A percentile compares a stretch with the other conserved stretches of the same genome.
phyloP scores from a whole-genome alignment of 345 rosid genomes.

The Ceriops zippeliana region DNA sequence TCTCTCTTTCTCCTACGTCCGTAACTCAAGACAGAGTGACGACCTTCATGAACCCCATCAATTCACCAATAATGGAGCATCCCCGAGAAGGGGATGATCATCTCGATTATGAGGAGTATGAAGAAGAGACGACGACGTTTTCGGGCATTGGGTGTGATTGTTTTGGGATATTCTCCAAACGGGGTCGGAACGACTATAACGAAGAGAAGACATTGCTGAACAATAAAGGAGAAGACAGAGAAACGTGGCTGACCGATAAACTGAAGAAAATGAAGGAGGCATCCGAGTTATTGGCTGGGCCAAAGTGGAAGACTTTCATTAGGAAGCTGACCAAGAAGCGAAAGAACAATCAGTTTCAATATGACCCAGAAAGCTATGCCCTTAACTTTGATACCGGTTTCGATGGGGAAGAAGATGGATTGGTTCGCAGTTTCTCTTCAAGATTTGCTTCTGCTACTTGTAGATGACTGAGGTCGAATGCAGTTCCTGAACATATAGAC shows the following conservation, averaged over 20 bases:
- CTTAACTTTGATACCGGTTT: slow-evolving; percentile 52
- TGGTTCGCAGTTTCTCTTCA: slow-evolving; percentile 31
- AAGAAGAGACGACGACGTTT: slow-evolving; percentile 1
- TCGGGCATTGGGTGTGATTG: slow-evolving; percentile 32
- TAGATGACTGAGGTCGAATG: neutral
- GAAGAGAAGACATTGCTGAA: slow-evolving; percentile 14
- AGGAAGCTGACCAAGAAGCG: slow-evolving; percentile 38
- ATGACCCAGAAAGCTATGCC: slow-evolving; percentile 54
- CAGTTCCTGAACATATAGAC: no score
- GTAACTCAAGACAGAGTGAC: slow-evolving; percentile 5
- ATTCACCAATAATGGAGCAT: slow-evolving; percentile 31
- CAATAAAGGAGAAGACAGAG: slow-evolving; percentile 5
- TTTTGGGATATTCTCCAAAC: slow-evolving; percentile 26
- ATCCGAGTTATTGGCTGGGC: slow-evolving; percentile 52
- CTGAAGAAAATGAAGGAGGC: slow-evolving; percentile 42
- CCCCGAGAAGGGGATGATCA: slow-evolving; percentile 25
- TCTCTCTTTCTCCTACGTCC: neutral
- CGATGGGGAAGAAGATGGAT: slow-evolving; percentile 29
- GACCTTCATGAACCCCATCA: slow-evolving; percentile 6
- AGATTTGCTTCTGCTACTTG: slow-evolving; percentile 27
- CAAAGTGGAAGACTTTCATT: slow-evolving; percentile 52
- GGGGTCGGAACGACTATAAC: slow-evolving; percentile 8
- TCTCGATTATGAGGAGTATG: neutral
- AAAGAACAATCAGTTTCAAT: slow-evolving; percentile 27
- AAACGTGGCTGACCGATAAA: slow-evolving; percentile 33